A percentile compares a stretch with the other conserved stretches of the same genome.
Conservation (phyloP, 257 asterid species). For the Solanum pennellii region DNA sequence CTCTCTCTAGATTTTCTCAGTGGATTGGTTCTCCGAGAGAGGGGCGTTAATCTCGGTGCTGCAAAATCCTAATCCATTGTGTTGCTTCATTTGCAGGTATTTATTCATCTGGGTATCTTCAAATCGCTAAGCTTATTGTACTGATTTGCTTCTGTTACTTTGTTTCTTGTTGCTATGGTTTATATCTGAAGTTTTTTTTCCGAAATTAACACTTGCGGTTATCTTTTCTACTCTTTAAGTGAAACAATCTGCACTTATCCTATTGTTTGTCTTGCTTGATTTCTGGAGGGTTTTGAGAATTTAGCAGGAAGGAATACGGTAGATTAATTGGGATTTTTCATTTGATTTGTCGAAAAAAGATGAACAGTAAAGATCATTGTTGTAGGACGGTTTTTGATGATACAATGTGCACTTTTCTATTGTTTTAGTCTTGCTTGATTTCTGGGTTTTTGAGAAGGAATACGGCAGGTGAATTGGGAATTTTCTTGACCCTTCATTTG, state of each 20-base stretch:
- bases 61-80: neutral
- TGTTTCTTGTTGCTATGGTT: neutral
- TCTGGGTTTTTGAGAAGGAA: neutral
- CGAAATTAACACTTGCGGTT: neutral
- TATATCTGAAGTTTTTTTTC: neutral
- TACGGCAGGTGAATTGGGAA: neutral
- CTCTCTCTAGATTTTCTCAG: neutral
- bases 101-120: neutral
- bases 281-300: neutral
- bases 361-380: neutral
- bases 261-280: neutral
- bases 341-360: neutral
- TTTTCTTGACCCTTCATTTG: neutral
- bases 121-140: neutral
- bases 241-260: neutral
- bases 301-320: neutral
- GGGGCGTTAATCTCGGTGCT: constrained; percentile 1
- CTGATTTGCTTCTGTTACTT: neutral
- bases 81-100: neutral
- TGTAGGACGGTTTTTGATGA: neutral
- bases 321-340: neutral
- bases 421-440: neutral
- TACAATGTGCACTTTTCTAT: neutral
- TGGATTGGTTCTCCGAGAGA: neutral
- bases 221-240: neutral